These are phyloP conservation scores for Cudoniella acicularis DNA, from an alignment of 495 filamentous ascomycete species.

Conservation along the genomic window DNA sequence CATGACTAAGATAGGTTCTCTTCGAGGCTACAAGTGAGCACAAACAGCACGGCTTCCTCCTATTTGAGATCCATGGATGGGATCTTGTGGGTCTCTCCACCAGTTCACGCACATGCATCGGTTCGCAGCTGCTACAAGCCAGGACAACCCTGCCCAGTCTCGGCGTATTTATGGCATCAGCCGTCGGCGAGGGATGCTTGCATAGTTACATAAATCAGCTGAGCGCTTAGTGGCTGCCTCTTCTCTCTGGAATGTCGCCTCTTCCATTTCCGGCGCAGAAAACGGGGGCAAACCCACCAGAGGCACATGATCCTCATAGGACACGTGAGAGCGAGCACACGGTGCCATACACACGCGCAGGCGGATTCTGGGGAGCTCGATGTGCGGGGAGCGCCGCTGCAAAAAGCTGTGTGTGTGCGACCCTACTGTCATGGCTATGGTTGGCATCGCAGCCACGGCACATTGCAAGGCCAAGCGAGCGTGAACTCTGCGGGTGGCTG, in stretches of 20 bases:
- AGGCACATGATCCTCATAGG: no score
- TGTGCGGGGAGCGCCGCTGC: no score
- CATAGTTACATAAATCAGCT: constrained; percentile 3
- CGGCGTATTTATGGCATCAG: constrained; percentile 1
- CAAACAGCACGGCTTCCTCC: constrained; percentile 17
- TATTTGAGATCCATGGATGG: constrained; percentile 4
- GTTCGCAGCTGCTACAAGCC: constrained; percentile 12
- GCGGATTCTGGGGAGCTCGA: no score
- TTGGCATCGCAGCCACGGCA: no score
- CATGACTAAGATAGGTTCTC: constrained; percentile 13
- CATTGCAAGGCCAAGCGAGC: no score
- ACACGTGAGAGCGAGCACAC: no score
- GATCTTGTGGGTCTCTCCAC: constrained; percentile 12
- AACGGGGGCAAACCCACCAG: no score
- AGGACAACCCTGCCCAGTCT: constrained; percentile 5
- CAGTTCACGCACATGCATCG: constrained; percentile 21
- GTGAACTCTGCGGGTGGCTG: constrained; percentile 8
- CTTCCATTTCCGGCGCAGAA: neutral
- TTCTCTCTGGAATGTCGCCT: constrained; percentile 14
- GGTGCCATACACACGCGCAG: no score
- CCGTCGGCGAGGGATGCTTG: constrained; percentile 19
- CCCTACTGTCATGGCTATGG: neutral
- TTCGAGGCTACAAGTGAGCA: constrained; percentile 21
- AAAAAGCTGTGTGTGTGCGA: no score
- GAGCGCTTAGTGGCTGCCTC: constrained; percentile 6